These are phyloP conservation scores for Cryptococcus sp. DNA, from an alignment of 1,284 basidiomycete species.

Conservation along the genomic window DNA sequence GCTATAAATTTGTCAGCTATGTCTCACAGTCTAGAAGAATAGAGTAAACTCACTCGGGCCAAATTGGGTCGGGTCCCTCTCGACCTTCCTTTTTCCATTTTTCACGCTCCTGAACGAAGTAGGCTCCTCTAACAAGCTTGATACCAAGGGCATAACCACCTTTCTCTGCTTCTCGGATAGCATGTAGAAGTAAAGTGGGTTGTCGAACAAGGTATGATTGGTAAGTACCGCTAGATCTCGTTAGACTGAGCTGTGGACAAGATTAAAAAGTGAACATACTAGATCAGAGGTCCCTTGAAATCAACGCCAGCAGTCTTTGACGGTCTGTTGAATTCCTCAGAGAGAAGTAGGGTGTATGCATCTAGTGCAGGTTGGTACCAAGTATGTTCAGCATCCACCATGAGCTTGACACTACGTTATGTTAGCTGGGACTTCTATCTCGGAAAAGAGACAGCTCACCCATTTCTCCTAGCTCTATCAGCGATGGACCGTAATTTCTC, in stretches of 20 bases:
- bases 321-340: conserved; percentile 66
- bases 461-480: conserved; percentile 54
- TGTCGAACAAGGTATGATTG: conserved; percentile 70
- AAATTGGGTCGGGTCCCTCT: conserved; percentile 47
- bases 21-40: neutral
- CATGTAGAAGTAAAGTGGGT: conserved; percentile 61
- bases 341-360: conserved; percentile 67
- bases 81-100: conserved; percentile 36
- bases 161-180: conserved; percentile 63
- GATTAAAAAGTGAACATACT: conserved; percentile 10
- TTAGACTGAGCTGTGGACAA: neutral
- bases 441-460: conserved; percentile 13
- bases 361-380: conserved; percentile 82
- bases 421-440: neutral
- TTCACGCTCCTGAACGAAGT: conserved; percentile 68
- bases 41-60: conserved; percentile 36
- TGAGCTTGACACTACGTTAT: conserved; percentile 49
- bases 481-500: conserved; percentile 60
- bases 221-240: conserved; percentile 60
- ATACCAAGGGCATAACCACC: conserved; percentile 78
- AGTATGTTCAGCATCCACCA: conserved; percentile 74
- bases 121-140: conserved; percentile 93
- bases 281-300: conserved; percentile 36
- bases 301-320: conserved; percentile 6
- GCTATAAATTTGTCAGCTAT: conserved; percentile 13